Evolutionary conservation across 306 rosid genomes (phyloP), one percentile per base, ranked within the genome.

Genomic region (Lathyrus oleraceus): DNA sequence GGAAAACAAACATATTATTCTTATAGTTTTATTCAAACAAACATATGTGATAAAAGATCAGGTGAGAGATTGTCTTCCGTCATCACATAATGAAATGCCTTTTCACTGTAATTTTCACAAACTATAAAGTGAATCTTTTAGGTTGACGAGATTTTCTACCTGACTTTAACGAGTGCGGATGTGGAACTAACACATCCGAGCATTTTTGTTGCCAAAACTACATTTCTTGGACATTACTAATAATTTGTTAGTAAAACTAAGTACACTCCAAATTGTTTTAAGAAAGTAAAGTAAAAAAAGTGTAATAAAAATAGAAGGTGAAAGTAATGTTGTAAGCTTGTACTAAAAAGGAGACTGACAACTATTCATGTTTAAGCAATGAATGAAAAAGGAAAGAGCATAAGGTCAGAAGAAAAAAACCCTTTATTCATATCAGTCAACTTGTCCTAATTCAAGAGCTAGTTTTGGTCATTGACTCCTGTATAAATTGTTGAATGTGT

Each of bases 391-490:
- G 30, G 65, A 19, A 19, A 11, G 53, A 23, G 13, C 21, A 59
- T 30, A 66, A 49, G 74, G 74, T 13, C 17, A 27, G 27, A 58
- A 27, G 54, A 38, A 67, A 70, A 82, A 62, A 16, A 54, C 17
- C 60, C 57, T 61, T 70, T 78, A 15, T 23, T 58, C 28, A 48
- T 61, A 47, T 53, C 78, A 75, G 76, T 52, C 76, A 75, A 73
- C 63, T 57, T 54, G 60, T 28, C 52, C 56, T 60, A 73, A 64
- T 30, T 16, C 52, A 64, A 59, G 70, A 58, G 11, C 64, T 49
- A 42, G 66, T 74, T 44, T 52, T 51, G 75, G 80, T n/a, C 67
- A 59, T 70, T 70, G 76, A 82, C 82, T 52, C 25, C 10, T 59
- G 58, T 42, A 32, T 30, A 21, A 21, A 62, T 12, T 36, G 68